phyloP scores from a whole-genome alignment of 2,329 filamentous ascomycete genomes.

The Xylaria sp. region DNA sequence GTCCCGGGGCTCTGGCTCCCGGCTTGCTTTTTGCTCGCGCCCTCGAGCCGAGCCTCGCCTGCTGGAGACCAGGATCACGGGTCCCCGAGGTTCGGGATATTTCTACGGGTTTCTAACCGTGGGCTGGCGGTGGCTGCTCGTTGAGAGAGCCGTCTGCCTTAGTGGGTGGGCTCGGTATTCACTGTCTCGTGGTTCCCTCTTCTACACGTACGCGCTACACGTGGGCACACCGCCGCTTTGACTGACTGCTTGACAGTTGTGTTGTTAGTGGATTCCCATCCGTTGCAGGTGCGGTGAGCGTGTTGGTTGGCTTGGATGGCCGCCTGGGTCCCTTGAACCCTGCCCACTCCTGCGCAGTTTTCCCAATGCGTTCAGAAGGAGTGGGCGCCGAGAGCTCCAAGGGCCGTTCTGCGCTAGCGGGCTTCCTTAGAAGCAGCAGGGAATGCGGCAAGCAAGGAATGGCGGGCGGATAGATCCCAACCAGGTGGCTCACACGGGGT shows the following conservation, averaged over 20 bases:
- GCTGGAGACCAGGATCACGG: constrained; percentile 33
- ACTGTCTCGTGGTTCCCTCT: constrained; percentile 39
- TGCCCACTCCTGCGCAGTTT: constrained; percentile 38
- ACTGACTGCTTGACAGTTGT: constrained; percentile 32
- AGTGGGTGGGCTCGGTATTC: constrained; percentile 21
- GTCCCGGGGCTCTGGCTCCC: constrained; percentile 38
- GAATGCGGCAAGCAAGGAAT: constrained; percentile 47
- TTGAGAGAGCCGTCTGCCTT: not conserved
- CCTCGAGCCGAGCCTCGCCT: constrained; percentile 32
- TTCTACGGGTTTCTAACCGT: constrained; percentile 6
- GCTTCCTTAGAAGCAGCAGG: constrained; percentile 38
- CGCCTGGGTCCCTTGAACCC: constrained; percentile 40
- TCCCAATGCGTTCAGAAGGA: constrained; percentile 44
- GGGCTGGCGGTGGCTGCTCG: constrained; percentile 29
- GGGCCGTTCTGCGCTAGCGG: constrained; percentile 43
- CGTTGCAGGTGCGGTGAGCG: constrained; percentile 42
- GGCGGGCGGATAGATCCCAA: constrained; percentile 49
- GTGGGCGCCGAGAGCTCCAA: constrained; percentile 35
- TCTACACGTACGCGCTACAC: constrained; percentile 7
- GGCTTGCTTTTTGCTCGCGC: constrained; percentile 42
- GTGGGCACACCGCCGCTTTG: constrained; percentile 47
- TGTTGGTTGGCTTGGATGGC: constrained; percentile 38
- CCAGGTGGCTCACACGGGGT: constrained; percentile 49
- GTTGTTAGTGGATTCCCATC: constrained; percentile 29
- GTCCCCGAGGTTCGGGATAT: not conserved